These are phyloP conservation scores for Naegleria lovaniensis DNA, from an alignment of 208 protist genomes.

Conservation along the genomic window DNA sequence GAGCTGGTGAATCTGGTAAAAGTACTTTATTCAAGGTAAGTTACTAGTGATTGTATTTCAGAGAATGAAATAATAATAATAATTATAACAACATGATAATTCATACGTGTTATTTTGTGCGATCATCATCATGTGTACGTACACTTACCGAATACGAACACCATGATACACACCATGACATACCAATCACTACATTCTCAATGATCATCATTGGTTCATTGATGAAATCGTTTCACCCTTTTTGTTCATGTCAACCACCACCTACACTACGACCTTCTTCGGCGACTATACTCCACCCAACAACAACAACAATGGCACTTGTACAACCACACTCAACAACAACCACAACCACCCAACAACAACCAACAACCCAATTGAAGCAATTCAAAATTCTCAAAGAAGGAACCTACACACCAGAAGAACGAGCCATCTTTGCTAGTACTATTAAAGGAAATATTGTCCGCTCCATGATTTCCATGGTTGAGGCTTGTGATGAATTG, in stretches of 20 bases:
- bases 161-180: too few relatives aligned
- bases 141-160: too few relatives aligned
- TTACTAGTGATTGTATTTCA: neutral
- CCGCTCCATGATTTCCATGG: neutral
- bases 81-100: too few relatives aligned
- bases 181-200: too few relatives aligned
- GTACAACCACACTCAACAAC: neutral
- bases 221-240: too few relatives aligned
- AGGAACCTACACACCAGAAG: neutral
- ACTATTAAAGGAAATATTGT: neutral
- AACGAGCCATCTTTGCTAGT: neutral
- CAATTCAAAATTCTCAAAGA: slow-evolving; percentile 3
- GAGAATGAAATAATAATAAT: too few relatives aligned
- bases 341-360: neutral
- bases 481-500: neutral
- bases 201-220: too few relatives aligned
- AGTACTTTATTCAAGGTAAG: slow-evolving; percentile 48
- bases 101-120: too few relatives aligned
- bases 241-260: too few relatives aligned
- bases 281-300: too few relatives aligned
- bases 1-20: slow-evolving; percentile 54
- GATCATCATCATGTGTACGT: neutral
- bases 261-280: too few relatives aligned
- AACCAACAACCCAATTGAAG: neutral
- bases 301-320: neutral